These are phyloP conservation scores for Sphaerulina populicola DNA, from an alignment of 2,329 filamentous ascomycete genomes.

Conservation along the genomic window DNA sequence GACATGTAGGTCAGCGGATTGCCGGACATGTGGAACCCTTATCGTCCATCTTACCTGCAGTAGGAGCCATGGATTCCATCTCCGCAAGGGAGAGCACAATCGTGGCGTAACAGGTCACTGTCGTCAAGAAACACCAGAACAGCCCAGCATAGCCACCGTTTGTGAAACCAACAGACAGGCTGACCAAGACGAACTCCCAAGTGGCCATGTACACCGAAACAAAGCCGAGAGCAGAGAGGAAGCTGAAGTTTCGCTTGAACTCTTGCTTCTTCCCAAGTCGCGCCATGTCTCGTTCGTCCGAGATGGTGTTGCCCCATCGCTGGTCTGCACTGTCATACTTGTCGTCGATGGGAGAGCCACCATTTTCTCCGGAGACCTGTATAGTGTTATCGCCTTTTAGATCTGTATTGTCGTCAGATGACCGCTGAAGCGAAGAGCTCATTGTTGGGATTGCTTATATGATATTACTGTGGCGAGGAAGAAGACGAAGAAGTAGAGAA, in stretches of 20 bases:
- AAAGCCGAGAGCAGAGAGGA: constrained; percentile 28
- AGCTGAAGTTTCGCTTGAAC: constrained; percentile 27
- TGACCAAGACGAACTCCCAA: constrained; percentile 29
- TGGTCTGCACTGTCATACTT: constrained; percentile 3
- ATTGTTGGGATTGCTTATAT: neutral
- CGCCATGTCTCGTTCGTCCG: constrained; percentile 24
- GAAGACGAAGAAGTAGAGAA: too few species aligned
- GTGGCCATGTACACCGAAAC: constrained; percentile 29
- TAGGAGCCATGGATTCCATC: constrained; percentile 26
- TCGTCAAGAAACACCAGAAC: constrained; percentile 31
- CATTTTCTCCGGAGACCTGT: constrained; percentile 6
- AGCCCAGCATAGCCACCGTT: constrained; percentile 31
- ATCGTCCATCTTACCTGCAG: too few species aligned
- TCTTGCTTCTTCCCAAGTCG: constrained; percentile 28
- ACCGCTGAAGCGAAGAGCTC: constrained; percentile 5
- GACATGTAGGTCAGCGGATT: constrained; percentile 10
- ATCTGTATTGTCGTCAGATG: constrained; percentile 4
- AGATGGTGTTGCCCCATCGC: constrained; percentile 11
- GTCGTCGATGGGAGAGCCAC: constrained; percentile 7
- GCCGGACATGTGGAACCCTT: neutral
- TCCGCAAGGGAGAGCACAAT: constrained; percentile 29
- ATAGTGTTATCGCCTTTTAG: constrained; percentile 5
- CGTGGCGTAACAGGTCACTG: constrained; percentile 24
- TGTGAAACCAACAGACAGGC: constrained; percentile 26
- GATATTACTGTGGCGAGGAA: too few species aligned